phyloP scores from a whole-genome alignment of 148 eudicot genomes.

The Hydrangea macrophylla region DNA sequence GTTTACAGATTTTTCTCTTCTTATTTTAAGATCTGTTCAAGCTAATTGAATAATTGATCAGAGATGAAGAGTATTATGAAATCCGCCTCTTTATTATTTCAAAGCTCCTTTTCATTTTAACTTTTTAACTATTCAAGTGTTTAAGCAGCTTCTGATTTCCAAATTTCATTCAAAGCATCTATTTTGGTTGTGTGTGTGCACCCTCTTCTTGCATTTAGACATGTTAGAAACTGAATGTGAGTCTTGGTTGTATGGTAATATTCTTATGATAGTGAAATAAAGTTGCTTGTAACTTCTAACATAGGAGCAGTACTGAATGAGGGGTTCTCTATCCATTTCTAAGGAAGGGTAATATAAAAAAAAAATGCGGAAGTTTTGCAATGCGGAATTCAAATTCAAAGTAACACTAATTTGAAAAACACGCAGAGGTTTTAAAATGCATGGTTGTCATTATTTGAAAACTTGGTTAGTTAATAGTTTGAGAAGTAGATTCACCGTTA shows the following conservation, averaged over 20 bases:
- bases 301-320: background rate
- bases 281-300: background rate
- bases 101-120: too few relatives aligned
- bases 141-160: background rate
- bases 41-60: too few relatives aligned
- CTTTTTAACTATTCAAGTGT: background rate
- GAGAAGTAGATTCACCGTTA: too few relatives aligned
- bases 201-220: background rate
- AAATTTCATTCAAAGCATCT: background rate
- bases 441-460: background rate
- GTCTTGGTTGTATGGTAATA: background rate
- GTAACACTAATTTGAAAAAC: background rate
- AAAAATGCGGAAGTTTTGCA: background rate
- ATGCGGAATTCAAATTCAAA: too few relatives aligned
- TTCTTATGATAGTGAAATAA: background rate
- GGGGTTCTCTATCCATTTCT: background rate
- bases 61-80: too few relatives aligned
- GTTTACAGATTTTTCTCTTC: too few relatives aligned
- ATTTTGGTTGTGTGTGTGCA: background rate
- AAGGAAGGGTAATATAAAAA: background rate
- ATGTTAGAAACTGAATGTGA: background rate
- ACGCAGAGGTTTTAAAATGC: background rate
- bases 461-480: too few relatives aligned
- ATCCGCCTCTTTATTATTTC: too few relatives aligned
- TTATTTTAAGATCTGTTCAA: too few relatives aligned